Base-by-base conservation (phyloP, 495 filamentous ascomycete genomes). In the Geopyxis carbonaria region DNA sequence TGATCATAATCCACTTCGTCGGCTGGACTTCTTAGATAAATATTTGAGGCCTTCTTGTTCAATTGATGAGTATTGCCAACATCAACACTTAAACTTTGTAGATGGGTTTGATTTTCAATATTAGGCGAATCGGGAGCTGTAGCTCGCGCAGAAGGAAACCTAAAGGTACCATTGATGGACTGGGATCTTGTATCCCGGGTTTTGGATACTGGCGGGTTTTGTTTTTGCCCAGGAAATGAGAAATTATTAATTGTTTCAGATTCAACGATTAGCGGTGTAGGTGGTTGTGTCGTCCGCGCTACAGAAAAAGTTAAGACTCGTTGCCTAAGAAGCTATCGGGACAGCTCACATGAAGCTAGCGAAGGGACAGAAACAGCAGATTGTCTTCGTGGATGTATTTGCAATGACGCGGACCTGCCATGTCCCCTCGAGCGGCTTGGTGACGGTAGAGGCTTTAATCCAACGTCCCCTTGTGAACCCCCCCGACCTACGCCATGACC, bases 401-500 rank as follows among this genome's bases (percentile, higher is more conserved):
- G 51, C 27, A 55, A 28, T 10, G 51, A 55, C 18, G 50, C 29
- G 16, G 50, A 54, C 40, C 51, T 45, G 29, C 39, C 51, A 39
- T 55, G 51, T n/a, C 51, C 44, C 36, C 46, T 31, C 38, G 38
- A 18, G 19, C 45, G 22, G 15, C 42, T 38, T 32, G 43, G 45
- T 31, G 51, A 16, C 8, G 48, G 31, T 24, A 50, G 45, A 33
- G 50, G 48, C 34, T 45, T 42, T 15, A 53, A 37, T 16, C 44
- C 48, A 31, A 38, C 51, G 18, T 53, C 50, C 37, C 39, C 47
- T 25, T 48, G 58, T n/a, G n/a, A n/a, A n/a, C n/a, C n/a, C n/a
- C n/a, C n/a, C n/a, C n/a, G 13, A 2, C n/a, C 10, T 50, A 62
- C 57, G 57, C 66, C 42, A 47, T 57, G 47, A 53, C 64, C 60